Conservation (phyloP, 176 grass and related monocot species). For the Melocanna baccifera region DNA sequence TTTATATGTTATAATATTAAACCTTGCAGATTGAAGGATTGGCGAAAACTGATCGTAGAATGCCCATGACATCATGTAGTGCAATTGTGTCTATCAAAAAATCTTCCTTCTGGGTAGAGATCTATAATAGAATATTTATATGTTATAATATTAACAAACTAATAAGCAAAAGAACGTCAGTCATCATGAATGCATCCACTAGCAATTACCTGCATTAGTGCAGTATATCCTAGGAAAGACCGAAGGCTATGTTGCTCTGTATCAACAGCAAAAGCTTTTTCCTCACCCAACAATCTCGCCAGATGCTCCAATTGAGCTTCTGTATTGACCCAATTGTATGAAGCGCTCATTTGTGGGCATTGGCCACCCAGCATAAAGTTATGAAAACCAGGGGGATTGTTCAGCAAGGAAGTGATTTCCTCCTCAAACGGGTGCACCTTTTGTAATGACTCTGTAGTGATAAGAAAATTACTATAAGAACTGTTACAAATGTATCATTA, state of each 20-base stretch:
- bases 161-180: slow-evolving; percentile 6
- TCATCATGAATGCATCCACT: not conserved
- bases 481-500: not conserved
- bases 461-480: slow-evolving; percentile 30
- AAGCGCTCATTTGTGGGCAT: slow-evolving; percentile 40
- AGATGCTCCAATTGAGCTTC: slow-evolving; percentile 63
- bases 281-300: slow-evolving; percentile 40
- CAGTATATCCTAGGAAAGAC: slow-evolving; percentile 94
- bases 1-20: slow-evolving; percentile 9
- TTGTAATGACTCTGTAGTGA: slow-evolving; percentile 47
- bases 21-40: slow-evolving; percentile 66
- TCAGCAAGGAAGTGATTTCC: slow-evolving; percentile 68
- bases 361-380: slow-evolving; percentile 29
- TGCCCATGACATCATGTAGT: slow-evolving; percentile 75
- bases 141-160: slow-evolving; percentile 8
- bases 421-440: slow-evolving; percentile 77
- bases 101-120: slow-evolving; percentile 76
- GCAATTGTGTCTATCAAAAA: slow-evolving; percentile 92
- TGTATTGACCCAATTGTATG: slow-evolving; percentile 79
- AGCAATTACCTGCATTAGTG: slow-evolving; percentile 84
- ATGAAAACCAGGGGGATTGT: slow-evolving; percentile 37
- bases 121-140: slow-evolving; percentile 40
- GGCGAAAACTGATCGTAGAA: slow-evolving; percentile 71
- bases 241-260: slow-evolving; percentile 92
- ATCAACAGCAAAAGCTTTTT: slow-evolving; percentile 77